Evolutionary conservation across 2,329 filamentous ascomycete genomes (phyloP).

Genomic region (Sarocladiaceae sp.): DNA sequence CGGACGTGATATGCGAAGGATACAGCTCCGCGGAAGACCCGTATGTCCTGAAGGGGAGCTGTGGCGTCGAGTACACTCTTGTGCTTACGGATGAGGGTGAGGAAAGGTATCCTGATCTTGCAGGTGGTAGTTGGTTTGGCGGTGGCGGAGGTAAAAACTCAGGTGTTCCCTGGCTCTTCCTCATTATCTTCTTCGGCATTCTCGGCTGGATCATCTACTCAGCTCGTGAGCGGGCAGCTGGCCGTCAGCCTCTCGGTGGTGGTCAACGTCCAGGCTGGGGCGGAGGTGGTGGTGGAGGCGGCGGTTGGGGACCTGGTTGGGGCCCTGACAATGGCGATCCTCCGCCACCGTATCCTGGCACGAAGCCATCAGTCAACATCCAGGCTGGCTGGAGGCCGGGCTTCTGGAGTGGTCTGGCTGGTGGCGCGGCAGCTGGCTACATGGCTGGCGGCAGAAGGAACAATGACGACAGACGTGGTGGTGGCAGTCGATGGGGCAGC

Average conservation of each 20-base stretch:
- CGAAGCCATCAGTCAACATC: constrained; percentile 28
- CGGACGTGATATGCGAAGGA: constrained; percentile 90
- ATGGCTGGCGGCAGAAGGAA: constrained; percentile 48
- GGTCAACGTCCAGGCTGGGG: constrained; percentile 28
- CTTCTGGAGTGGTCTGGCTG: constrained; percentile 57
- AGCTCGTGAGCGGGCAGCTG: constrained; percentile 34
- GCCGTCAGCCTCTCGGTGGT: constrained; percentile 26
- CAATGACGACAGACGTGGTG: constrained; percentile 20
- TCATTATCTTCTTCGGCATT: constrained; percentile 45
- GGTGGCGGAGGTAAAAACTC: constrained; percentile 26
- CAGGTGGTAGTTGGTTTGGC: constrained; percentile 30
- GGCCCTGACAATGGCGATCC: constrained; percentile 34
- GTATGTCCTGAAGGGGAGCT: constrained; percentile 87
- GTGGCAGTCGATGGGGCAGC: constrained; percentile 20
- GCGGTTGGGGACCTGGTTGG: constrained; percentile 38
- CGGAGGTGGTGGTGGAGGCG: constrained; percentile 34
- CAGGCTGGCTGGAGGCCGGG: constrained; percentile 16
- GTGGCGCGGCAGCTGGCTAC: constrained; percentile 67
- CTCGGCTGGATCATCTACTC: constrained; percentile 58
- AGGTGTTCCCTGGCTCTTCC: constrained; percentile 47
- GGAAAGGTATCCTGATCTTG: constrained; percentile 58
- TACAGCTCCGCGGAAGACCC: constrained; percentile 73
- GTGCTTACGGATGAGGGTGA: constrained; percentile 74
- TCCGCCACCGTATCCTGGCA: constrained; percentile 41
- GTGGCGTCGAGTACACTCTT: constrained; percentile 85